Evolutionary conservation across 2,329 filamentous ascomycete genomes (phyloP).

Genomic region (Achaetomium macrosporum): DNA sequence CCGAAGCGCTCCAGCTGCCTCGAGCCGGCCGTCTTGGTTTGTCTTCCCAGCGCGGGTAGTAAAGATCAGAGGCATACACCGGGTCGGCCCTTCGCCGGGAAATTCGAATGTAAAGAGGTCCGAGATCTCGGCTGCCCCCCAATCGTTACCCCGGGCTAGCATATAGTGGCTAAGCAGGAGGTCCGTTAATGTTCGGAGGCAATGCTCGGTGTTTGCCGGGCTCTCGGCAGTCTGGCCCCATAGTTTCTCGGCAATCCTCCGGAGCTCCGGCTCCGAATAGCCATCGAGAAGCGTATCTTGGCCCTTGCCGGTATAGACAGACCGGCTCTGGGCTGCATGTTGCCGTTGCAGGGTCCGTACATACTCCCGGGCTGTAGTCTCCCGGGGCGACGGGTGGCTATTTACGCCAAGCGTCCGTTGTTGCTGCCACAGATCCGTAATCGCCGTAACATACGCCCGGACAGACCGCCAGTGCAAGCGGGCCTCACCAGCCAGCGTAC

Average conservation of each 20-base stretch:
- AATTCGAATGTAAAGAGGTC: slow-evolving; percentile 4
- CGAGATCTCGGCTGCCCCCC: not conserved
- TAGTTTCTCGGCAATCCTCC: not conserved
- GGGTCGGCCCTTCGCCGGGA: not conserved
- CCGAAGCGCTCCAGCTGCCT: not conserved
- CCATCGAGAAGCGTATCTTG: not conserved
- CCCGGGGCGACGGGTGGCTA: not conserved
- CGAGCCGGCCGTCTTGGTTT: not conserved
- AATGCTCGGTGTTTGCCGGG: not conserved
- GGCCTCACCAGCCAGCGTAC: not conserved
- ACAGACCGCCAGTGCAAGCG: not conserved
- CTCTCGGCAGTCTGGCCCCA: not conserved
- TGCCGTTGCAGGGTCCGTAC: not conserved
- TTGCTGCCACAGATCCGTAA: not conserved
- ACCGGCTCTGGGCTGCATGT: not conserved
- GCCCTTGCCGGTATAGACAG: not conserved
- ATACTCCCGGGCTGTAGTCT: not conserved
- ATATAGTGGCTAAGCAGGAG: slow-evolving; percentile 3
- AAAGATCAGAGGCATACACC: not conserved
- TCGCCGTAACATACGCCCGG: not conserved
- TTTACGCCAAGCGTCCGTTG: not conserved
- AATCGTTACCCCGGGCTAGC: not conserved
- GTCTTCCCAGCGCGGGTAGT: not conserved
- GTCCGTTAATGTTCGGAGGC: not conserved
- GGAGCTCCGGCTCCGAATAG: not conserved